phyloP scores from a whole-genome alignment of 2,329 filamentous ascomycete genomes.

The Pestalotiopsis sp. region DNA sequence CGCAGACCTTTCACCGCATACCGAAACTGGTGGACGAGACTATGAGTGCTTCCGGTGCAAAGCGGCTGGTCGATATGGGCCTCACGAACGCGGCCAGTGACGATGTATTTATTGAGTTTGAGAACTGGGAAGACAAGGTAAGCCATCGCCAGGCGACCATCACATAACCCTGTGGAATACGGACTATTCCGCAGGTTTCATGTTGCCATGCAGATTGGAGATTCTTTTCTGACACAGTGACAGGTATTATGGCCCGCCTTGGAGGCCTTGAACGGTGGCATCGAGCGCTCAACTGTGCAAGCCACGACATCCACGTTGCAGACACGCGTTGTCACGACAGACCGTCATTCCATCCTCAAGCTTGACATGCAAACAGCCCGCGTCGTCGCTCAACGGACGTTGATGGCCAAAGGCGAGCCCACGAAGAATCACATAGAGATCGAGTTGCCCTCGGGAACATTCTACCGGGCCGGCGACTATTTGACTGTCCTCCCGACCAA shows the following conservation, averaged over 20 bases:
- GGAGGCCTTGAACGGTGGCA: too few species aligned
- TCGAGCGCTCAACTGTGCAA: conserved; percentile 33
- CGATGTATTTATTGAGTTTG: conserved; percentile 60
- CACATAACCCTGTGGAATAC: not conserved
- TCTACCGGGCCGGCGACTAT: conserved; percentile 76
- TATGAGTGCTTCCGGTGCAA: conserved; percentile 49
- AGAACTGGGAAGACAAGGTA: conserved; percentile 57
- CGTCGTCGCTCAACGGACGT: conserved; percentile 53
- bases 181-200: not conserved
- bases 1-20: conserved; percentile 57
- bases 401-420: conserved; percentile 53
- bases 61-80: conserved; percentile 47
- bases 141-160: not conserved
- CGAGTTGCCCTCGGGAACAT: conserved; percentile 65
- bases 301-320: conserved; percentile 27
- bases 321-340: not conserved
- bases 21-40: conserved; percentile 55
- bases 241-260: conserved; percentile 1
- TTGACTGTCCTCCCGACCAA: conserved; percentile 75
- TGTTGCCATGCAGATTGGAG: not conserved
- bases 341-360: conserved; percentile 56
- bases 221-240: not conserved
- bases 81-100: conserved; percentile 54
- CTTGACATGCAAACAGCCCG: conserved; percentile 61
- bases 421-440: conserved; percentile 70